Evolutionary conservation across 2,329 filamentous ascomycete species (phyloP).

Genomic region (Septoria linicola): DNA sequence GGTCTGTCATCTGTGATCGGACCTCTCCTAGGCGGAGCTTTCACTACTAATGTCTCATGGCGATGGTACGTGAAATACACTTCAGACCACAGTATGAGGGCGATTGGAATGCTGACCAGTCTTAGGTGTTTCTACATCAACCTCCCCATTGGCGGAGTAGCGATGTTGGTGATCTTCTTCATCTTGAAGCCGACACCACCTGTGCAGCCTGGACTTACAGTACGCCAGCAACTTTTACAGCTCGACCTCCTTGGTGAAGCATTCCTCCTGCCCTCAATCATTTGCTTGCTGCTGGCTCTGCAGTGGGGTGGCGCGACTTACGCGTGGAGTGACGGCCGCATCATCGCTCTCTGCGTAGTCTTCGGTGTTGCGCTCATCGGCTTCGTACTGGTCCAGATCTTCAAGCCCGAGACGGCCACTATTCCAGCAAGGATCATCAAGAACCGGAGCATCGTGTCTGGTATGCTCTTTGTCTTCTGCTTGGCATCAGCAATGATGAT

Average conservation of each 20-base stretch:
- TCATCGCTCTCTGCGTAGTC: conserved; percentile 47
- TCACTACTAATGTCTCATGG: conserved; percentile 45
- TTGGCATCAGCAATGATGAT: conserved; percentile 46
- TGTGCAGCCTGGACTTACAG: conserved; percentile 25
- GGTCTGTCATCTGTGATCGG: conserved; percentile 45
- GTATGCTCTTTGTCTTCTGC: conserved; percentile 42
- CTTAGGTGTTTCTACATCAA: conserved; percentile 40
- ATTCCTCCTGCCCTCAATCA: conserved; percentile 42
- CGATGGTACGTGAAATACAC: conserved; percentile 28
- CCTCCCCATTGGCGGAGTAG: conserved; percentile 44
- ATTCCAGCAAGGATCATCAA: conserved; percentile 46
- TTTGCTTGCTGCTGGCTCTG: conserved; percentile 49
- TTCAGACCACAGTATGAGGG: neutral
- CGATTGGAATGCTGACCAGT: neutral
- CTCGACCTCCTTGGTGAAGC: conserved; percentile 47
- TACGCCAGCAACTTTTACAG: conserved; percentile 43
- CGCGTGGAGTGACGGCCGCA: conserved; percentile 40
- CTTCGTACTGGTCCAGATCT: conserved; percentile 45
- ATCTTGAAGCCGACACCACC: conserved; percentile 38
- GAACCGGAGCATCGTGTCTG: conserved; percentile 44
- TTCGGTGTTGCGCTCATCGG: conserved; percentile 40
- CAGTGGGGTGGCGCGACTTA: conserved; percentile 52
- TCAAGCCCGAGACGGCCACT: conserved; percentile 44
- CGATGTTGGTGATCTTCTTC: conserved; percentile 42
- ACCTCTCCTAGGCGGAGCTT: conserved; percentile 47